Evolutionary conservation across 2,329 filamentous ascomycete genomes (phyloP).

Genomic region (Cercospora brassicicola): DNA sequence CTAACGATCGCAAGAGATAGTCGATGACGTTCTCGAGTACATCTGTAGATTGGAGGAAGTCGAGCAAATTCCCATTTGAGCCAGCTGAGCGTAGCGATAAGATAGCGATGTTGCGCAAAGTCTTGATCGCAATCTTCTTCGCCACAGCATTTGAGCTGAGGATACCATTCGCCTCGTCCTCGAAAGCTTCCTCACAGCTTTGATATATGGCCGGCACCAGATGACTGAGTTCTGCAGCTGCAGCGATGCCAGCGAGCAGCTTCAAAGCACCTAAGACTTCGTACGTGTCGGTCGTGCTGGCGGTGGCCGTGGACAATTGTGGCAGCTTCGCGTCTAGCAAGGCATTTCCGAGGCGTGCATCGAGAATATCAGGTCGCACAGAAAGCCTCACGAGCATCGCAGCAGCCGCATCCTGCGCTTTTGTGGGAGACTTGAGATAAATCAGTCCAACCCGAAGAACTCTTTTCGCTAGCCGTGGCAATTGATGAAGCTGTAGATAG

Average conservation of each 20-base stretch:
- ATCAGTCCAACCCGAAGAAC: conserved; percentile 69
- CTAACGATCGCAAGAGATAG: conserved; percentile 72
- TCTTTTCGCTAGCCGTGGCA: conserved; percentile 70
- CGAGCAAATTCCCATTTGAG: conserved; percentile 29
- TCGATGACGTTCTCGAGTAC: conserved; percentile 76
- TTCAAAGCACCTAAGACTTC: conserved; percentile 75
- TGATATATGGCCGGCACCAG: conserved; percentile 67
- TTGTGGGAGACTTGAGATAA: conserved; percentile 73
- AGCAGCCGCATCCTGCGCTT: conserved; percentile 87
- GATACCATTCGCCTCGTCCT: conserved; percentile 52
- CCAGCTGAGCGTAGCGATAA: conserved; percentile 56
- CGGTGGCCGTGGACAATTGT: conserved; percentile 47
- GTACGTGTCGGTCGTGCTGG: conserved; percentile 55
- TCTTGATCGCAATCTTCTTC: conserved; percentile 80
- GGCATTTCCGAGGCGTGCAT: conserved; percentile 65
- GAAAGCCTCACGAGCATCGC: conserved; percentile 75
- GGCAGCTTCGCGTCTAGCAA: conserved; percentile 71
- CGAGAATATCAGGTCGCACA: conserved; percentile 86
- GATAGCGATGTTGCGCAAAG: conserved; percentile 71
- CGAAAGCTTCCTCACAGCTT: conserved; percentile 60
- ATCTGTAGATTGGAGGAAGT: conserved; percentile 40
- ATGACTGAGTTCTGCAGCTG: conserved; percentile 69
- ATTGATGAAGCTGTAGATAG: conserved; percentile 50
- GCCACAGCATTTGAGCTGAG: conserved; percentile 74
- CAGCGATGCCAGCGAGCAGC: conserved; percentile 73